These are phyloP conservation scores for Starmera amethionina DNA, from an alignment of 805 yeast genomes.

Conservation along the genomic window DNA sequence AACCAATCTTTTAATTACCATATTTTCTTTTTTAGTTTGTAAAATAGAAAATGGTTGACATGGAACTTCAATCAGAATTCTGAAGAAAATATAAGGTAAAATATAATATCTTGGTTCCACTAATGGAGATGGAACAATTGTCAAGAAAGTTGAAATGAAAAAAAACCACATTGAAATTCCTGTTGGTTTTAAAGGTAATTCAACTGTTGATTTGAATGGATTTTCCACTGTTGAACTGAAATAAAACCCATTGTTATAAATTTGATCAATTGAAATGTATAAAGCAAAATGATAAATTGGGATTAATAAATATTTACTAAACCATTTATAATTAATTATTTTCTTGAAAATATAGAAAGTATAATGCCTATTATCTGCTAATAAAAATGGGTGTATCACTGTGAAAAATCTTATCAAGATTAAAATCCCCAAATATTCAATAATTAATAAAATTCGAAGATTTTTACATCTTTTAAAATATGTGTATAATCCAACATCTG, in stretches of 20 bases:
- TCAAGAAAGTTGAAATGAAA: constrained; percentile 40
- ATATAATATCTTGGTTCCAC: constrained; percentile 93
- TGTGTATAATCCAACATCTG: constrained; percentile 26
- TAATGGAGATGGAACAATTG: constrained; percentile 82
- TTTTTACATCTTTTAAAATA: constrained; percentile 26
- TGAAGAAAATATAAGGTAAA: constrained; percentile 67
- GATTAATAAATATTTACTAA: constrained; percentile 39
- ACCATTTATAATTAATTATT: constrained; percentile 40
- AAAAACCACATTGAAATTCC: constrained; percentile 42
- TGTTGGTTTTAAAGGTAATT: constrained; percentile 30
- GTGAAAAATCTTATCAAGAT: constrained; percentile 50
- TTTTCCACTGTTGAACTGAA: constrained; percentile 14
- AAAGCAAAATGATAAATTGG: constrained; percentile 63
- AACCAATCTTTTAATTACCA: constrained; percentile 25
- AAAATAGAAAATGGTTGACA: constrained; percentile 16
- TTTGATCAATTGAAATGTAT: constrained; percentile 25
- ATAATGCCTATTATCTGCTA: constrained; percentile 92
- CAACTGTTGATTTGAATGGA: constrained; percentile 22
- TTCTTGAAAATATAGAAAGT: constrained; percentile 78
- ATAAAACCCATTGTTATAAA: constrained; percentile 24
- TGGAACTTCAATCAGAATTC: constrained; percentile 43
- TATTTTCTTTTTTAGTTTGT: constrained; percentile 10
- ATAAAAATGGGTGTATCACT: constrained; percentile 76
- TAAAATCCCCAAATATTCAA: constrained; percentile 29
- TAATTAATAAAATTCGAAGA: constrained; percentile 19